These are phyloP conservation scores for Saxophila tyrrhenica DNA, from an alignment of 495 filamentous ascomycete species.

Conservation along the genomic window DNA sequence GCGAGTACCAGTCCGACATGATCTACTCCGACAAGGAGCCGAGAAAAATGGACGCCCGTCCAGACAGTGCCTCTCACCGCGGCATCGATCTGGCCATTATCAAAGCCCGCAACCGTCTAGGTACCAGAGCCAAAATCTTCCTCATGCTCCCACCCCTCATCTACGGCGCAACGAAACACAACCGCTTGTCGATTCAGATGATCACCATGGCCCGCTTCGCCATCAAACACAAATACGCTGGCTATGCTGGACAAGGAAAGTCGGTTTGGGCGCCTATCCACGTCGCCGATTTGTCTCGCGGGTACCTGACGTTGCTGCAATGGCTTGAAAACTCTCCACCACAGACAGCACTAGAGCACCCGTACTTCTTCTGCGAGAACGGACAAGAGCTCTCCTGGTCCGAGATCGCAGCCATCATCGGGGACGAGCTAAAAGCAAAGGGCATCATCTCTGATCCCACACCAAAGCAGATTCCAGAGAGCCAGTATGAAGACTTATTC, in stretches of 20 bases:
- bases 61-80: constrained; percentile 32
- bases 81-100: constrained; percentile 33
- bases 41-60: constrained; percentile 27
- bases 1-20: constrained; percentile 4
- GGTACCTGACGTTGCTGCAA: constrained; percentile 25
- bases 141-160: constrained; percentile 31
- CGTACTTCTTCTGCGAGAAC: constrained; percentile 33
- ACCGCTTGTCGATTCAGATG: constrained; percentile 29
- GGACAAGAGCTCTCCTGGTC: constrained; percentile 24
- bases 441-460: constrained; percentile 20
- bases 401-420: constrained; percentile 22
- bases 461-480: constrained; percentile 22
- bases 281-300: constrained; percentile 13
- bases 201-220: constrained; percentile 27
- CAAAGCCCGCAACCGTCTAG: constrained; percentile 23
- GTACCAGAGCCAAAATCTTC: constrained; percentile 29
- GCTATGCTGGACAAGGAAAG: constrained; percentile 25
- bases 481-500: constrained; percentile 28
- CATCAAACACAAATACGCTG: constrained; percentile 29
- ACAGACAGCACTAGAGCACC: constrained; percentile 21
- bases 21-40: constrained; percentile 24
- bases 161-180: constrained; percentile 23
- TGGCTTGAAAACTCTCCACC: constrained; percentile 22
- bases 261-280: constrained; percentile 21
- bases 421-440: constrained; percentile 16